These are phyloP conservation scores for Cladochytrium replicatum DNA, from an alignment of 192 early-diverging fungal species.

Conservation along the genomic window DNA sequence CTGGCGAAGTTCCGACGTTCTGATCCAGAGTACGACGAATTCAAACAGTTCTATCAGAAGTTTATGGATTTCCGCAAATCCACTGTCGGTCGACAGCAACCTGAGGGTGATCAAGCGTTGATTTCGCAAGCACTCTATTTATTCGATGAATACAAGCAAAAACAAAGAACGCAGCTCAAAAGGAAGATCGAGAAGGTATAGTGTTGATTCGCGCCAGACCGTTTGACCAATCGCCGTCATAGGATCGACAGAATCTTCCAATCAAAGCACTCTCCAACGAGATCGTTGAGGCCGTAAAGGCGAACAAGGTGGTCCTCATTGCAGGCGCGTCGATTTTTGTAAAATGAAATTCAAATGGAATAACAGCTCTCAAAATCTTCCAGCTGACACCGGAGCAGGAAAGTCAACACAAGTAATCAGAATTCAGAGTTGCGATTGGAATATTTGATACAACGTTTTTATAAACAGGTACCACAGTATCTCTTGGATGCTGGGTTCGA, in stretches of 20 bases:
- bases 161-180: constrained; percentile 21
- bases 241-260: constrained; percentile 47
- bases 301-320: constrained; percentile 52
- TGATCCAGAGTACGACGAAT: no score
- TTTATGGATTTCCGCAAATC: no score
- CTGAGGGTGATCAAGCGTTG: no score
- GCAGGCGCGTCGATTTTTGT: constrained; percentile 30
- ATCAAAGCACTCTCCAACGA: constrained; percentile 50
- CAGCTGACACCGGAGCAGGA: constrained; percentile 56
- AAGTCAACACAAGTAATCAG: constrained; percentile 45
- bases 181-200: constrained; percentile 37
- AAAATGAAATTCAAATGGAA: neutral
- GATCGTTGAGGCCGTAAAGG: constrained; percentile 45
- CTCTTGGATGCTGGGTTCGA: constrained; percentile 60
- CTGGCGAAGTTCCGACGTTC: no score
- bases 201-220: neutral
- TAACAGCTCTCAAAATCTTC: neutral
- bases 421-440: neutral
- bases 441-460: constrained; percentile 22
- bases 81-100: no score
- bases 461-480: constrained; percentile 77
- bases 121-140: constrained; percentile 33
- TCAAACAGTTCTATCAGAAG: no score
- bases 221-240: constrained; percentile 16
- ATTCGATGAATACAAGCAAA: constrained; percentile 40